phyloP scores from a whole-genome alignment of 495 filamentous ascomycete species.

The Umbilicaria muhlenbergii region DNA sequence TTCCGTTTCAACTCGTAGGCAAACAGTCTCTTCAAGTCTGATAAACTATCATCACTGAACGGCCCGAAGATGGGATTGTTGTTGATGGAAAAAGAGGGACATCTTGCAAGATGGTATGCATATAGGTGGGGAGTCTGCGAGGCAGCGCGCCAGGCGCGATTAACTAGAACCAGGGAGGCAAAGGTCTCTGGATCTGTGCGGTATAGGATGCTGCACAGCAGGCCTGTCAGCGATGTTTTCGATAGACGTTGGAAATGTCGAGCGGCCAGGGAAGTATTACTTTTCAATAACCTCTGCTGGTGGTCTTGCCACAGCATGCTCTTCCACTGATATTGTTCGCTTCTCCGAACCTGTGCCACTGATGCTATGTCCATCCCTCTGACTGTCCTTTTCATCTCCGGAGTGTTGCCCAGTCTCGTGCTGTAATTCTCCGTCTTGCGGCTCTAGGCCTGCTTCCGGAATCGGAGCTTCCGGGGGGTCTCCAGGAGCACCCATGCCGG shows the following conservation, averaged over 20 bases:
- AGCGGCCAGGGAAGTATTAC: conserved; percentile 1
- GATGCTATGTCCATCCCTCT: too few species aligned
- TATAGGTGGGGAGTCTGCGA: conserved; percentile 61
- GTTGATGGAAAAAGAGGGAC: conserved; percentile 48
- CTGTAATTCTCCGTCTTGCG: too few species aligned
- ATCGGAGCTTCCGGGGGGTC: too few species aligned
- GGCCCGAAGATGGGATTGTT: conserved; percentile 27
- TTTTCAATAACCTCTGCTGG: conserved; percentile 11
- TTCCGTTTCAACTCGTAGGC: conserved; percentile 57
- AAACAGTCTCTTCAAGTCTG: conserved; percentile 49
- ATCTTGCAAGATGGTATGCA: conserved; percentile 57
- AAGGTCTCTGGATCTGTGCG: conserved; percentile 62
- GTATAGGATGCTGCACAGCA: conserved; percentile 49
- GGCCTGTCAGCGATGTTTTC: conserved; percentile 3
- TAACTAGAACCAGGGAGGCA: conserved; percentile 68
- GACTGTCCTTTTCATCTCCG: too few species aligned
- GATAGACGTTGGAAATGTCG: background rate
- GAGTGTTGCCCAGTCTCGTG: too few species aligned
- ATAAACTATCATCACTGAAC: conserved; percentile 36
- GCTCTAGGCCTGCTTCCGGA: too few species aligned
- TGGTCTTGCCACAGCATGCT: conserved; percentile 2
- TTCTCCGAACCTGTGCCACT: too few species aligned
- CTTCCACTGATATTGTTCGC: background rate
- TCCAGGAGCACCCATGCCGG: too few species aligned
- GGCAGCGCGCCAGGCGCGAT: conserved; percentile 57